Percentiles rank a stretch among this genome's conserved stretches.
These are phyloP conservation scores for Cryomyces minteri DNA, from an alignment of 495 filamentous ascomycete species.

Conservation along the genomic window DNA sequence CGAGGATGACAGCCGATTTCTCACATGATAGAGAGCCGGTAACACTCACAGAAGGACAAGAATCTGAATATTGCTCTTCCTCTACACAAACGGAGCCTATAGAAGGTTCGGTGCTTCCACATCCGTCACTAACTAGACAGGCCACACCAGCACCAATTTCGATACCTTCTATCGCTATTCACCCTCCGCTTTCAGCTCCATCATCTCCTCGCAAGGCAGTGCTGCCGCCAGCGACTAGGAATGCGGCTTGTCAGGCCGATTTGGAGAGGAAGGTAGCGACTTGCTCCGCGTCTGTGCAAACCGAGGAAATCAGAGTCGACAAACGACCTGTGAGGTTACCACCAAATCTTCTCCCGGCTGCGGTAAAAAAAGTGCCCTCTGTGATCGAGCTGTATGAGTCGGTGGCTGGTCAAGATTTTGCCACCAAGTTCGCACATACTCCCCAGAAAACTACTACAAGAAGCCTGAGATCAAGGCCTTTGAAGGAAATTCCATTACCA, in stretches of 20 bases:
- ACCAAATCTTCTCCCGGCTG: conserved; percentile 35
- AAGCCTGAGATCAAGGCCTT: too few relatives aligned
- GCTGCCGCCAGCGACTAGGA: conserved; percentile 46
- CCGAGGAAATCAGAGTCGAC: conserved; percentile 70
- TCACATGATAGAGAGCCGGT: too few relatives aligned
- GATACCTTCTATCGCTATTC: conserved; percentile 46
- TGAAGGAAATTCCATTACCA: too few relatives aligned
- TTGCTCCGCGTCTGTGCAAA: conserved; percentile 51
- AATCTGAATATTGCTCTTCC: conserved; percentile 17
- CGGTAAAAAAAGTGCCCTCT: too few relatives aligned
- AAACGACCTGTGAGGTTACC: conserved; percentile 54
- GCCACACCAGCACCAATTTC: conserved; percentile 18
- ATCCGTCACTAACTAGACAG: too few relatives aligned
- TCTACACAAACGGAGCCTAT: conserved; percentile 58
- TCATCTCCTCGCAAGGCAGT: conserved; percentile 40
- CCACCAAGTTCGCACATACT: too few relatives aligned
- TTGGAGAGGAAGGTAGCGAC: conserved; percentile 20
- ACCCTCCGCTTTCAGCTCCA: conserved; percentile 45
- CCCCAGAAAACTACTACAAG: too few relatives aligned
- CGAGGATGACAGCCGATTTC: too few relatives aligned
- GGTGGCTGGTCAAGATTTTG: too few relatives aligned
- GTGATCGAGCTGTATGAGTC: too few relatives aligned
- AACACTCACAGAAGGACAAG: too few relatives aligned
- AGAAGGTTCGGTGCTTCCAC: too few relatives aligned
- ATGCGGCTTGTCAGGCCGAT: conserved; percentile 33